These are phyloP conservation scores for Aspergillus pseudoglaucus DNA, from an alignment of 2,329 filamentous ascomycete genomes.

Conservation along the genomic window DNA sequence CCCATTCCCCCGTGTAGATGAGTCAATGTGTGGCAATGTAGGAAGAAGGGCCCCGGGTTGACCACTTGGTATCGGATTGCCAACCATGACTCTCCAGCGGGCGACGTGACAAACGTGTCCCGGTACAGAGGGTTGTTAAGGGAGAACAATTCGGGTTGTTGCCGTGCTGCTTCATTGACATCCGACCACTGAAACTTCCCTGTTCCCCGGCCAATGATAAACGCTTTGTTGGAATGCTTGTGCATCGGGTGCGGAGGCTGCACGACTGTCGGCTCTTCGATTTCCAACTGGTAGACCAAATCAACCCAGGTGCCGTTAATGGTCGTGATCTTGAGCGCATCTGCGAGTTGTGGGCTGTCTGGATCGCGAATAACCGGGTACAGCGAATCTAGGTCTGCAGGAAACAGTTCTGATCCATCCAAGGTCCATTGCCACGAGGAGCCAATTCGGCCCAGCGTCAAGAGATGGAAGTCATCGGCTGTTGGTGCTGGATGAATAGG, in stretches of 20 bases:
- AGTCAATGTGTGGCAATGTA: conserved; percentile 47
- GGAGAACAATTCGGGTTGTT: conserved; percentile 39
- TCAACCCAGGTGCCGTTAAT: conserved; percentile 36
- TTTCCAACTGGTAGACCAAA: conserved; percentile 26
- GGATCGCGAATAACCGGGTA: conserved; percentile 23
- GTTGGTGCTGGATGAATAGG: conserved; percentile 32
- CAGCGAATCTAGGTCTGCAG: conserved; percentile 11
- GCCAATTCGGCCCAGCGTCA: conserved; percentile 22
- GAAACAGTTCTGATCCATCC: conserved; percentile 18
- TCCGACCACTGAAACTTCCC: conserved; percentile 35
- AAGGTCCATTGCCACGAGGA: conserved; percentile 27
- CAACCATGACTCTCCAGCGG: conserved; percentile 32
- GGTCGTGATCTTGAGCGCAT: conserved; percentile 25
- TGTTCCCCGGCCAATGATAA: conserved; percentile 35
- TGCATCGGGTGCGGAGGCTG: conserved; percentile 42
- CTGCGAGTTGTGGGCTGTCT: conserved; percentile 26
- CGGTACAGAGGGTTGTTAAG: conserved; percentile 37
- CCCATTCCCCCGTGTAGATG: conserved; percentile 46
- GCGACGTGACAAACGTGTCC: conserved; percentile 36
- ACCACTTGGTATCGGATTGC: conserved; percentile 41
- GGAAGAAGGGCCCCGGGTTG: conserved; percentile 42
- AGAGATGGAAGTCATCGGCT: conserved; percentile 42
- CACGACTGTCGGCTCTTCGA: conserved; percentile 14
- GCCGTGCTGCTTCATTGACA: conserved; percentile 35
- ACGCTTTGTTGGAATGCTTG: conserved; percentile 44